A percentile compares a stretch with the other conserved stretches of the same genome.
Evolutionary conservation across 352 stramenopile species (phyloP).

Genomic region (Peronospora tabacina): DNA sequence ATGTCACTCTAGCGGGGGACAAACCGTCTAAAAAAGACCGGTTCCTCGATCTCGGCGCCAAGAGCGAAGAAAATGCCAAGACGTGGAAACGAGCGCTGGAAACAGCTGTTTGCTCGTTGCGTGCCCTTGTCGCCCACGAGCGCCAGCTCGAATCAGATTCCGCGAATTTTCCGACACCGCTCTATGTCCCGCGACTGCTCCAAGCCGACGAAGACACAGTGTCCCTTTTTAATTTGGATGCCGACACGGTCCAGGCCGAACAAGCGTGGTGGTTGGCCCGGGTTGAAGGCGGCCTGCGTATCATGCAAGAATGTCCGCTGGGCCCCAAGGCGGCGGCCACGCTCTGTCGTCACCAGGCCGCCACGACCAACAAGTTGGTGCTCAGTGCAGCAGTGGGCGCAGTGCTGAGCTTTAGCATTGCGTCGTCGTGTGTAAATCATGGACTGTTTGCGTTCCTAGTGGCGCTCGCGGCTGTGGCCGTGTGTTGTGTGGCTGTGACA

Average conservation of each 20-base stretch:
- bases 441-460: constrained; percentile 75
- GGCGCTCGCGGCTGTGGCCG: constrained; percentile 48
- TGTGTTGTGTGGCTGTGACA: constrained; percentile 67
- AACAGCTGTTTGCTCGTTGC: constrained; percentile 65
- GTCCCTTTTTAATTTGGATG: constrained; percentile 82
- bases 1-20: constrained; percentile 25
- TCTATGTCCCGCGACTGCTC: constrained; percentile 54
- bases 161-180: constrained; percentile 60
- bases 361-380: constrained; percentile 69
- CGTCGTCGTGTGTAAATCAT: constrained; percentile 80
- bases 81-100: constrained; percentile 80
- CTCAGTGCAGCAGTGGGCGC: constrained; percentile 54
- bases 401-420: constrained; percentile 76
- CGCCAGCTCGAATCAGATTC: constrained; percentile 69
- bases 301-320: constrained; percentile 84
- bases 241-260: constrained; percentile 73
- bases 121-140: constrained; percentile 66
- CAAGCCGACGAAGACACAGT: constrained; percentile 80
- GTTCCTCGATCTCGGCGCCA: constrained; percentile 79
- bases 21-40: constrained; percentile 87
- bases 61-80: constrained; percentile 73
- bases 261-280: constrained; percentile 81
- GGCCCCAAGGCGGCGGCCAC: constrained; percentile 72
- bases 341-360: constrained; percentile 72
- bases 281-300: constrained; percentile 68